Evolutionary conservation across 345 rosid genomes (phyloP).

Genomic region (Durio zibethinus): DNA sequence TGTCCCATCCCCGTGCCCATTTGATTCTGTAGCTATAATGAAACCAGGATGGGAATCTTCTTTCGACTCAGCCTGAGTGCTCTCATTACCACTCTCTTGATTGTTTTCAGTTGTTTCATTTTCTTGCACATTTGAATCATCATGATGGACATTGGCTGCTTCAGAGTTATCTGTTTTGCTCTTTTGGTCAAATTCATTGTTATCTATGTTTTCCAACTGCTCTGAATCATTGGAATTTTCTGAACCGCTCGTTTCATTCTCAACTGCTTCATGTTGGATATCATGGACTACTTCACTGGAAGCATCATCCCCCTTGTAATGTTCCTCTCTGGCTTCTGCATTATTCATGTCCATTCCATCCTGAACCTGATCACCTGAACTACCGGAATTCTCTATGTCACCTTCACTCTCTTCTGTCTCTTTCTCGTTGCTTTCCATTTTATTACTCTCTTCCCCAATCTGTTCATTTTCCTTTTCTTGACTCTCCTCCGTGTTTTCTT

Average conservation of each 20-base stretch:
- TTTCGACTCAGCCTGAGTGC: slow-evolving; percentile 20
- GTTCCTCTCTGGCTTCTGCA: slow-evolving; percentile 60
- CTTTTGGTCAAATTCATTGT: slow-evolving; percentile 16
- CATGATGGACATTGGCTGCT: slow-evolving; percentile 13
- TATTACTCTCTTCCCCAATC: slow-evolving; percentile 17
- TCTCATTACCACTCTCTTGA: slow-evolving; percentile 24
- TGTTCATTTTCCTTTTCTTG: slow-evolving; percentile 18
- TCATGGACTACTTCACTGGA: slow-evolving; percentile 56
- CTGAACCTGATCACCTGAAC: slow-evolving; percentile 33
- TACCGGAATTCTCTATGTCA: slow-evolving; percentile 26
- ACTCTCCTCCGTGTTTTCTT: slow-evolving; percentile 7
- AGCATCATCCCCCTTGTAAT: slow-evolving; percentile 71
- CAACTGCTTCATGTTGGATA: slow-evolving; percentile 25
- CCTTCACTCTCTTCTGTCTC: slow-evolving; percentile 21
- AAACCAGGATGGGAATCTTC: slow-evolving; percentile 10
- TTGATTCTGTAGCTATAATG: slow-evolving; percentile 19
- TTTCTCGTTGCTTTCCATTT: background rate
- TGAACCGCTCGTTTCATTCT: slow-evolving; percentile 29
- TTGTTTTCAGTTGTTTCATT: slow-evolving; percentile 25
- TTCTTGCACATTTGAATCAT: slow-evolving; percentile 27
- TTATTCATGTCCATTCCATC: slow-evolving; percentile 41
- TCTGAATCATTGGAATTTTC: slow-evolving; percentile 27
- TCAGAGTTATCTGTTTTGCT: slow-evolving; percentile 18
- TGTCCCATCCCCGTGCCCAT: slow-evolving; percentile 20
- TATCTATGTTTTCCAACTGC: slow-evolving; percentile 34